These are phyloP conservation scores for Exophiala mesophila DNA, from an alignment of 2,329 filamentous ascomycete species.

Conservation along the genomic window DNA sequence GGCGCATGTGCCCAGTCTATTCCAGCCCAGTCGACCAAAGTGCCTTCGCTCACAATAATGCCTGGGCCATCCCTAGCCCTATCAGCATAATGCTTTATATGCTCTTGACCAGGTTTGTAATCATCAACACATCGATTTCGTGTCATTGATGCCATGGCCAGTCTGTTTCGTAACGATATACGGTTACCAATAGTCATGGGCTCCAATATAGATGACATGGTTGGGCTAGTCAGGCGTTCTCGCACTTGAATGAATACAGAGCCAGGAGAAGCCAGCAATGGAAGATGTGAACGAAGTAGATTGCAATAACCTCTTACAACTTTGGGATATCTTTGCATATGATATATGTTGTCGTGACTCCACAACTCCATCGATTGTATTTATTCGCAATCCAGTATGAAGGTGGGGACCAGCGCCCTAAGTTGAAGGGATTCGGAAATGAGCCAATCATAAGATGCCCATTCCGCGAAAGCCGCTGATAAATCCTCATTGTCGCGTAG, in stretches of 20 bases:
- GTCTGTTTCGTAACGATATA: slow-evolving; percentile 17
- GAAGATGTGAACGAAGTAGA: too few relatives aligned
- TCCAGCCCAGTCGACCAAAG: slow-evolving; percentile 23
- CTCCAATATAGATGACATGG: slow-evolving; percentile 1
- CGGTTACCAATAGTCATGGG: not conserved
- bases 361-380: too few relatives aligned
- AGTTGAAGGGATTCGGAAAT: too few relatives aligned
- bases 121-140: slow-evolving; percentile 27
- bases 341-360: too few relatives aligned
- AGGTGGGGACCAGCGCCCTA: too few relatives aligned
- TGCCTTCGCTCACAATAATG: slow-evolving; percentile 26
- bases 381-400: too few relatives aligned
- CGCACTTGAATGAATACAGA: too few relatives aligned
- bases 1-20: slow-evolving; percentile 25
- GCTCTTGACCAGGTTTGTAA: slow-evolving; percentile 21
- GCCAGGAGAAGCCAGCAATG: not conserved
- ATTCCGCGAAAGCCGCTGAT: too few relatives aligned
- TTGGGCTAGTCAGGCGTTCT: too few relatives aligned
- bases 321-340: not conserved
- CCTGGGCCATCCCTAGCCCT: slow-evolving; percentile 25
- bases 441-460: too few relatives aligned
- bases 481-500: too few relatives aligned
- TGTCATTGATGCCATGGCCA: slow-evolving; percentile 29
- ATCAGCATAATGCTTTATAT: slow-evolving; percentile 23
- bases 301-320: too few relatives aligned